These are phyloP conservation scores for Serpula lacrymans DNA, from an alignment of 768 basidiomycete genomes.

Conservation along the genomic window DNA sequence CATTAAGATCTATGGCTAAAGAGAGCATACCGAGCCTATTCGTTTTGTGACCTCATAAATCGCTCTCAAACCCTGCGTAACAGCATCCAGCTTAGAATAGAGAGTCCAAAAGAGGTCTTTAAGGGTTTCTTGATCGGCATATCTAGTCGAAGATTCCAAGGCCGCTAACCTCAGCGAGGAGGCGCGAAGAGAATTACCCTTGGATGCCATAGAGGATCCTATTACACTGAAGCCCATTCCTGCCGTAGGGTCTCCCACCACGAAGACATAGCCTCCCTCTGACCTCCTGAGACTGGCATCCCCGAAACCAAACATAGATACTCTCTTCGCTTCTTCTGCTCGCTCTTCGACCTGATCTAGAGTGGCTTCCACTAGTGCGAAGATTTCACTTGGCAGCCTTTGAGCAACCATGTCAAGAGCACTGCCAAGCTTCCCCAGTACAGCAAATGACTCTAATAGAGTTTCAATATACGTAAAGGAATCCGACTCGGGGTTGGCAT, in stretches of 20 bases:
- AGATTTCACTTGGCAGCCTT: conserved; percentile 80
- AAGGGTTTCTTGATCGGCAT: conserved; percentile 80
- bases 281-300: conserved; percentile 37
- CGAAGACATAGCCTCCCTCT: conserved; percentile 54
- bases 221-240: conserved; percentile 17
- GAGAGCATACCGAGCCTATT: conserved; percentile 85
- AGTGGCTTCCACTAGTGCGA: conserved; percentile 78
- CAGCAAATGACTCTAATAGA: conserved; percentile 87
- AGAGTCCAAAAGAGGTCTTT: conserved; percentile 95
- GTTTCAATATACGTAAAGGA: conserved; percentile 93
- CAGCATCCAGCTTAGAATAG: conserved; percentile 93
- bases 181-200: conserved; percentile 35
- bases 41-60: conserved; percentile 88
- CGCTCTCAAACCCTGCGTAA: conserved; percentile 86
- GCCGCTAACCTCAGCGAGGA: conserved; percentile 65
- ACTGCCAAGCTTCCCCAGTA: conserved; percentile 82
- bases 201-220: conserved; percentile 22
- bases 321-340: conserved; percentile 69
- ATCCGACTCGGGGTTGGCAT: conserved; percentile 81
- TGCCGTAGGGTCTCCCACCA: conserved; percentile 18
- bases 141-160: conserved; percentile 68
- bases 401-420: conserved; percentile 83
- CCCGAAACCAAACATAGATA: conserved; percentile 31
- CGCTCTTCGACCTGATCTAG: conserved; percentile 91
- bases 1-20: background rate